These are phyloP conservation scores for Hymenoscyphus repandus DNA, from an alignment of 2,329 filamentous ascomycete species.

Conservation along the genomic window DNA sequence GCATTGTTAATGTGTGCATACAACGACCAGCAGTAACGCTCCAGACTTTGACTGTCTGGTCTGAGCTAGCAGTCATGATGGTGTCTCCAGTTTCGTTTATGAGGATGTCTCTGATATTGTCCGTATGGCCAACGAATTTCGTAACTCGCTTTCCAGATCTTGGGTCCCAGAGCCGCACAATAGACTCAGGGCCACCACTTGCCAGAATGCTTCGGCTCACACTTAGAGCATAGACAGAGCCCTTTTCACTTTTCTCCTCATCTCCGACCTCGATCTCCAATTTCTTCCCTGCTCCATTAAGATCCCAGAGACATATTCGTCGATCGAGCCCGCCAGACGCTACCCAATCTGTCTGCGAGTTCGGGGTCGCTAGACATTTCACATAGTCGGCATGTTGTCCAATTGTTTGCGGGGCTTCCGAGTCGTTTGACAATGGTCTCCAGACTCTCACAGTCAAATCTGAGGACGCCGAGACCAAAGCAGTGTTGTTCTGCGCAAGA, in stretches of 20 bases:
- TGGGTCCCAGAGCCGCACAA: constrained; percentile 87
- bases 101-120: constrained; percentile 87
- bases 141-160: constrained; percentile 84
- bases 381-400: constrained; percentile 95
- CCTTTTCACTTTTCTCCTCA: constrained; percentile 82
- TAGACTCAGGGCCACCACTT: constrained; percentile 89
- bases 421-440: constrained; percentile 66
- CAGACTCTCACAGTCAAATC: constrained; percentile 70
- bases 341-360: constrained; percentile 71
- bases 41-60: constrained; percentile 98
- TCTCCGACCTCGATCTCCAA: constrained; percentile 81
- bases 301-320: constrained; percentile 89
- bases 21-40: constrained; percentile 91
- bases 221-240: constrained; percentile 87
- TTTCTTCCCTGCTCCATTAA: constrained; percentile 79
- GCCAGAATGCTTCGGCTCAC: constrained; percentile 77
- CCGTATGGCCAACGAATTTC: constrained; percentile 94
- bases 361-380: constrained; percentile 82
- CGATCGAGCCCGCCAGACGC: constrained; percentile 91
- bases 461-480: constrained; percentile 66
- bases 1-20: constrained; percentile 98
- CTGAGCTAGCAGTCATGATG: constrained; percentile 89
- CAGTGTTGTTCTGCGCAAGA: constrained; percentile 58
- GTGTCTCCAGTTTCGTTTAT: constrained; percentile 85
- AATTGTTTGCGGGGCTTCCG: constrained; percentile 69